A percentile compares a stretch with the other conserved stretches of the same genome.
phyloP scores from a whole-genome alignment of 805 yeast species.

The Yamadazyma laniorum region DNA sequence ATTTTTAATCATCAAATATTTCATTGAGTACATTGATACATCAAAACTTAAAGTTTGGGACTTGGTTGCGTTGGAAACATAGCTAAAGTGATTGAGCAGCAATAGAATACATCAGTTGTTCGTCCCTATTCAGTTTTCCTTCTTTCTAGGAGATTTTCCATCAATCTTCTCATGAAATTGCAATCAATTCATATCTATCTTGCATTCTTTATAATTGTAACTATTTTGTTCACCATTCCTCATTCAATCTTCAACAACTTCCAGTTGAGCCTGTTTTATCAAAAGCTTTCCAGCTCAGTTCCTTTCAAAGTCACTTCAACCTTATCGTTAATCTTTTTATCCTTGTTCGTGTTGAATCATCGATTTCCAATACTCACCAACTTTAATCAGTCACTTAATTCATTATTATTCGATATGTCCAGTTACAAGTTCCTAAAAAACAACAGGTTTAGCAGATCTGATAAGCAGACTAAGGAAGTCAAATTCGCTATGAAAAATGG shows the following conservation, averaged over 20 bases:
- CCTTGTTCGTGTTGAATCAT: constrained; percentile 4
- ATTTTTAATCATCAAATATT: background rate
- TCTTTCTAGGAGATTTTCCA: no score
- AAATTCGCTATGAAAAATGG: constrained; percentile 54
- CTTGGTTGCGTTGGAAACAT: no score
- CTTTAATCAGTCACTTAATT: background rate
- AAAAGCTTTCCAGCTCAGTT: constrained; percentile 6
- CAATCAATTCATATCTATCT: background rate
- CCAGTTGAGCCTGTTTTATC: background rate
- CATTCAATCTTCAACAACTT: background rate
- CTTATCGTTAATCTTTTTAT: constrained; percentile 5
- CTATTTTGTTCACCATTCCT: background rate
- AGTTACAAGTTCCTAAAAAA: constrained; percentile 7
- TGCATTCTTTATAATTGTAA: constrained; percentile 2
- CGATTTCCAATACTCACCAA: background rate
- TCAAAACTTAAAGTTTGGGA: no score
- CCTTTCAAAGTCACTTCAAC: constrained; percentile 10
- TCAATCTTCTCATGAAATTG: constrained; percentile 4
- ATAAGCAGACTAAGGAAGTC: constrained; percentile 23
- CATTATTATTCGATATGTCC: constrained; percentile 5
- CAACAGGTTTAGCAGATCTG: constrained; percentile 10
- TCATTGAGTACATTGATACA: no score
- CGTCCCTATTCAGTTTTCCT: no score
- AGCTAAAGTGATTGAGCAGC: no score
- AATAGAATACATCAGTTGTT: no score